Base-by-base conservation (phyloP, 352 stramenopile species). In the Thraustochytrium striatum region DNA sequence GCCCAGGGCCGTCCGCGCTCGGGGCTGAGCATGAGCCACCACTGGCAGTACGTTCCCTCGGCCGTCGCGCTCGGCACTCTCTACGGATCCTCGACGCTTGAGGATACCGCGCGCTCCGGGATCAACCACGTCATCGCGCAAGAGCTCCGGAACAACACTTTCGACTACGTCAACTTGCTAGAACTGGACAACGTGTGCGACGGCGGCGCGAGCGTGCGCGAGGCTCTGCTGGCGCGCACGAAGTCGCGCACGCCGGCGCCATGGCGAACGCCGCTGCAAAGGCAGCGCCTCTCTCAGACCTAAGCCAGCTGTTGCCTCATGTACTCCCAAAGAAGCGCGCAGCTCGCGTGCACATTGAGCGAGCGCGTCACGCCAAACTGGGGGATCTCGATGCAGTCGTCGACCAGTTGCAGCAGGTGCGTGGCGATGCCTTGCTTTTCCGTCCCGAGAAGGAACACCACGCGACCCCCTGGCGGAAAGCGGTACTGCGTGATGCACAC, bases 261-360 rank as follows among this genome's bases (percentile, higher is more conserved):
- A 19, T 19, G 21, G 52, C 1, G 1, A 5, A 11, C 1, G 19
- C 19, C 25, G 8, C 25, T 11, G 52, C 52, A 33, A 61, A 36
- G 53, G 5, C 7, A 7, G 25, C 53, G 53, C 53, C 25, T 25
- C 7, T 9, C 13, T 21, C 5, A 7, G 13, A 7, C 32, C 53
- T 19, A 61, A 61, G 5, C 7, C 5, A 7, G 25, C 32, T 61
- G n/a, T 36, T 98, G 93, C 81, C 96, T 93, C 25, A 93, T 97
- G 84, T 97, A 97, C 83, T 97, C 93, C 94, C 94, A 98, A 69
- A 99, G 87, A 61, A 94, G 80, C 25, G 94, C 93, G 58, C 93
- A 94, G 72, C 90, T 96, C 28, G 98, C 95, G 82, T 99, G 95
- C 53, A 98, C 94, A 79, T 99, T 99, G 35, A 99, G 88, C 58